phyloP scores from a whole-genome alignment of 2,329 filamentous ascomycete species.

The Fusarium armeniacum region DNA sequence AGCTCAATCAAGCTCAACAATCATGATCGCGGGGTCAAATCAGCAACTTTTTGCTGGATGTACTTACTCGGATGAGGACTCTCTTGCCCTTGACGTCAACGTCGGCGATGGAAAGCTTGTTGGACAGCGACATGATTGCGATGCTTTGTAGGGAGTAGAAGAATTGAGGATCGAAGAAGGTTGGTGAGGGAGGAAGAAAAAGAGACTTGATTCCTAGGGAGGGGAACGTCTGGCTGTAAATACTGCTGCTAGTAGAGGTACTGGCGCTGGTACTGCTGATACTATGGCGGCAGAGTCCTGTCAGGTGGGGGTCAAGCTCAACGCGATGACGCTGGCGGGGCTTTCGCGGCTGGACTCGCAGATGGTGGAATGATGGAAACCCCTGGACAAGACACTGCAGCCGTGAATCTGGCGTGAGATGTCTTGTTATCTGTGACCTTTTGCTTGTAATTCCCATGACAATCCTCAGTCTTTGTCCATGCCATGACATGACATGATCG shows the following conservation, averaged over 20 bases:
- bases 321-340: constrained; percentile 42
- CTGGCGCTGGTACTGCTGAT: background rate
- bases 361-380: constrained; percentile 42
- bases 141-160: constrained; percentile 6
- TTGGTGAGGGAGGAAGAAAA: constrained; percentile 42
- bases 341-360: constrained; percentile 40
- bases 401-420: constrained; percentile 35
- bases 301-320: constrained; percentile 41
- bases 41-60: constrained; percentile 44
- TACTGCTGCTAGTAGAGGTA: constrained; percentile 6
- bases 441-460: constrained; percentile 10
- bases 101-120: constrained; percentile 97
- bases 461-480: constrained; percentile 8
- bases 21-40: constrained; percentile 50
- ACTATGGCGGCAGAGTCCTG: background rate
- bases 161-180: constrained; percentile 12
- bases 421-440: constrained; percentile 8
- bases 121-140: constrained; percentile 91
- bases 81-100: constrained; percentile 98
- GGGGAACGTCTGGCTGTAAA: constrained; percentile 37
- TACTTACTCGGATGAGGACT: constrained; percentile 91
- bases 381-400: constrained; percentile 30
- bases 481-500: constrained; percentile 26
- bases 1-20: constrained; percentile 33
- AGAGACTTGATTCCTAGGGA: constrained; percentile 37